Evolutionary conservation across 2,329 filamentous ascomycete genomes (phyloP).

Genomic region (Claviceps sp.): DNA sequence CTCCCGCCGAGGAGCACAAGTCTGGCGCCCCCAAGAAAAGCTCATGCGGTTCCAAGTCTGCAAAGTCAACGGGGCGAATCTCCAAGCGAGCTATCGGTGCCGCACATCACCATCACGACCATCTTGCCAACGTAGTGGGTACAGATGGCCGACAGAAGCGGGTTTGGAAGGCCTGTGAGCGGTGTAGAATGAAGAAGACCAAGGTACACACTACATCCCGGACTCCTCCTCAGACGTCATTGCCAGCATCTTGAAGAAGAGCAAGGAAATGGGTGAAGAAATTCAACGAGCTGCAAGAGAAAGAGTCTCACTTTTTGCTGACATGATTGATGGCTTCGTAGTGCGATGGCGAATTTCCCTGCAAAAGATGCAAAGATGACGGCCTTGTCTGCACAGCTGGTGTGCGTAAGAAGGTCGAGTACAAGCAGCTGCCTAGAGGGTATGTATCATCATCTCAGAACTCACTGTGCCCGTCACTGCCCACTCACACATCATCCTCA

Average conservation of each 20-base stretch:
- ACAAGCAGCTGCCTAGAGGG: conserved; percentile 51
- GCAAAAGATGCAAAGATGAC: conserved; percentile 53
- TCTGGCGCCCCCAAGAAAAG: conserved; percentile 22
- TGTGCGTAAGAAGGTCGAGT: conserved; percentile 53
- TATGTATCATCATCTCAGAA: conserved; percentile 19
- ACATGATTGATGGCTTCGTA: conserved; percentile 12
- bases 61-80: conserved; percentile 36
- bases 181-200: conserved; percentile 57
- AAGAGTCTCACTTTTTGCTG: not conserved
- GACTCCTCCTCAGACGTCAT: too few species aligned
- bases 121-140: conserved; percentile 18
- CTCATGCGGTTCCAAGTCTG: conserved; percentile 29
- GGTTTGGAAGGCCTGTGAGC: conserved; percentile 54
- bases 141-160: conserved; percentile 47
- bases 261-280: not conserved
- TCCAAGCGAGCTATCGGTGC: conserved; percentile 34
- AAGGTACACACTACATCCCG: conserved; percentile 39
- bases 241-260: not conserved
- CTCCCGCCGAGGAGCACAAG: conserved; percentile 36
- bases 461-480: not conserved
- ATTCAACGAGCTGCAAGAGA: too few species aligned
- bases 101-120: conserved; percentile 23
- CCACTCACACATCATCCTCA: too few species aligned
- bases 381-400: conserved; percentile 50
- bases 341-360: conserved; percentile 54